phyloP scores from a whole-genome alignment of 345 rosid genomes.

The Euclidium syriacum region DNA sequence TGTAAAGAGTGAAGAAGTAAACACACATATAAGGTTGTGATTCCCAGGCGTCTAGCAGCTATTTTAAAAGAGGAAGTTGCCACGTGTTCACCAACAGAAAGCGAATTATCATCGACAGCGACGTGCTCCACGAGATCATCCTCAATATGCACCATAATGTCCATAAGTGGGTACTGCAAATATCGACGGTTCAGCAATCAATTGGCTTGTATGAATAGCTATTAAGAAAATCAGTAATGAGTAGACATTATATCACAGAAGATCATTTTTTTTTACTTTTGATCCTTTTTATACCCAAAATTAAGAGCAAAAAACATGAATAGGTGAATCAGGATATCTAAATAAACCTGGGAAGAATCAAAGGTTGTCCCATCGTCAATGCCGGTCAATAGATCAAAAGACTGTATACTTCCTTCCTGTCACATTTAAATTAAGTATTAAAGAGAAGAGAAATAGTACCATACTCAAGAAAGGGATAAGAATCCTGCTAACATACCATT shows the following conservation, averaged over 20 bases:
- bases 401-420: conserved; percentile 70
- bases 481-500: conserved; percentile 47
- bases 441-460: not conserved
- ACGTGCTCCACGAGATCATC: conserved; percentile 60
- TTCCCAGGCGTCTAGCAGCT: conserved; percentile 64
- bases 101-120: conserved; percentile 34
- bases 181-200: conserved; percentile 13
- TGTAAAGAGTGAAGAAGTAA: conserved; percentile 12
- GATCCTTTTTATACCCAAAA: not conserved
- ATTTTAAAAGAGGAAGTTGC: conserved; percentile 47
- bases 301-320: conserved; percentile 1
- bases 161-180: conserved; percentile 73
- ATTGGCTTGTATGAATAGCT: not conserved
- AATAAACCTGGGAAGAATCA: conserved; percentile 71
- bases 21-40: conserved; percentile 77
- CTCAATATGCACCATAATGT: conserved; percentile 65
- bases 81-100: conserved; percentile 38
- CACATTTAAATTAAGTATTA: conserved; percentile 21
- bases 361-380: conserved; percentile 62
- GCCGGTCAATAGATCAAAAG: conserved; percentile 64
- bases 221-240: not conserved
- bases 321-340: not conserved
- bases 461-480: not conserved
- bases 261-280: not conserved
- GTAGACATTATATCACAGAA: not conserved